phyloP scores from a whole-genome alignment of 2,329 filamentous ascomycete genomes.

The Diaporthe sp. region DNA sequence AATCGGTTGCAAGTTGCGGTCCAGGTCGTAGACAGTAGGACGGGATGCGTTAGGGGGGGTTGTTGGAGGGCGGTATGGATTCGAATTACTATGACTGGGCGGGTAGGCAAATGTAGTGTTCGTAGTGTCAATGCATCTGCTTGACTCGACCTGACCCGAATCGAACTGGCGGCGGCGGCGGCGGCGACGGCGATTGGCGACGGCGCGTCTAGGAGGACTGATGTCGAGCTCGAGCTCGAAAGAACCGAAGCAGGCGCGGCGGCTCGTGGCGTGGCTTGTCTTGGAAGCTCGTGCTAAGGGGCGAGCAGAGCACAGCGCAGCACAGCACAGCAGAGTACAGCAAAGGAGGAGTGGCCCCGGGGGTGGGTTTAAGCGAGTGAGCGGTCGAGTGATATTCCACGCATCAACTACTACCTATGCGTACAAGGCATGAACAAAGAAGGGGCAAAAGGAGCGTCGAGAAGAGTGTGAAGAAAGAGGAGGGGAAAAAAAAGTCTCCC shows the following conservation, averaged over 20 bases:
- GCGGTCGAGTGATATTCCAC: conserved; percentile 35
- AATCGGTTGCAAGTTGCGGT: conserved; percentile 30
- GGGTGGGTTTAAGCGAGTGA: conserved; percentile 34
- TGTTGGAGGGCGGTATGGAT: conserved; percentile 12
- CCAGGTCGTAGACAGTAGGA: conserved; percentile 1
- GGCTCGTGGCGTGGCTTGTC: conserved; percentile 27
- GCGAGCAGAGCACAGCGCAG: conserved; percentile 26
- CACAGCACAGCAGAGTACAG: conserved; percentile 12
- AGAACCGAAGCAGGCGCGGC: conserved; percentile 11
- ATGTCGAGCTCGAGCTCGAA: conserved; percentile 19
- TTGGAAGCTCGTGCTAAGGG: conserved; percentile 28
- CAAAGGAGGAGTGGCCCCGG: conserved; percentile 25
- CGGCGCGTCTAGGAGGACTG: conserved; percentile 19
- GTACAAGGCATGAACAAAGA: conserved; percentile 35
- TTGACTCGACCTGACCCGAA: conserved; percentile 29
- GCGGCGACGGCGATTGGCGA: conserved; percentile 3
- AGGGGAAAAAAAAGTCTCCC: neutral
- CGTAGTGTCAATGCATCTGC: conserved; percentile 26
- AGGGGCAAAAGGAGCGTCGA: conserved; percentile 33
- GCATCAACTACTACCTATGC: conserved; percentile 37
- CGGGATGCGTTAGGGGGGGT: neutral
- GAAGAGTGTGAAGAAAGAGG: conserved; percentile 33
- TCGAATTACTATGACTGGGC: conserved; percentile 36
- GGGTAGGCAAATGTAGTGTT: neutral
- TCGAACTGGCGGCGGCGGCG: conserved; percentile 1